Percentiles rank a stretch among this genome's conserved stretches.
These are phyloP conservation scores for Vinca major DNA, from an alignment of 305 asterid species.

Conservation along the genomic window DNA sequence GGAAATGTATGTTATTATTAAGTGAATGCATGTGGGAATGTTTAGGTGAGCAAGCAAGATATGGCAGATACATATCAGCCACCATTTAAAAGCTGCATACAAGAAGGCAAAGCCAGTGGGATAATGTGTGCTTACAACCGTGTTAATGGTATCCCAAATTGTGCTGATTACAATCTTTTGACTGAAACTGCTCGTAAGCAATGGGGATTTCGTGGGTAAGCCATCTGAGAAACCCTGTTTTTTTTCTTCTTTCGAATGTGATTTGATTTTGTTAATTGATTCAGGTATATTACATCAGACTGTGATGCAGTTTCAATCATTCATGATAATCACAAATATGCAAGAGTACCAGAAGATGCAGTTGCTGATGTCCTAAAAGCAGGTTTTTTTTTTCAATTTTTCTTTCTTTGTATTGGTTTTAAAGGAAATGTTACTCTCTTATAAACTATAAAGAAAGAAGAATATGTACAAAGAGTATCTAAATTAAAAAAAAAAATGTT, in stretches of 20 bases:
- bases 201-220: constrained; percentile 74
- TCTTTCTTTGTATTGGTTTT: too few relatives aligned
- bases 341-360: constrained; percentile 59
- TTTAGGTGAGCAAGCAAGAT: constrained; percentile 79
- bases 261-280: not conserved
- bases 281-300: constrained; percentile 83
- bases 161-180: constrained; percentile 50
- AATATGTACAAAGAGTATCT: too few relatives aligned
- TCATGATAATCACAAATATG: constrained; percentile 47
- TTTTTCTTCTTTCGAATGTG: not conserved
- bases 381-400: constrained; percentile 28
- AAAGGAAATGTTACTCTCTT: too few relatives aligned
- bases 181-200: constrained; percentile 51
- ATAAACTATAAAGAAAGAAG: too few relatives aligned
- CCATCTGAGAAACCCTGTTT: not conserved
- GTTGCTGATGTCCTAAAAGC: constrained; percentile 77
- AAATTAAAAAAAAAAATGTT: too few relatives aligned
- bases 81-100: constrained; percentile 74
- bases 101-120: constrained; percentile 66
- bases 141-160: constrained; percentile 69
- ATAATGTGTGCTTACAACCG: constrained; percentile 87
- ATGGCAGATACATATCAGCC: constrained; percentile 86
- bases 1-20: too few relatives aligned
- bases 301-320: constrained; percentile 71
- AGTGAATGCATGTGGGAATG: not conserved